These are phyloP conservation scores for Bonnemaisonia californica DNA, from an alignment of 31 red algal genomes.

Conservation along the genomic window DNA sequence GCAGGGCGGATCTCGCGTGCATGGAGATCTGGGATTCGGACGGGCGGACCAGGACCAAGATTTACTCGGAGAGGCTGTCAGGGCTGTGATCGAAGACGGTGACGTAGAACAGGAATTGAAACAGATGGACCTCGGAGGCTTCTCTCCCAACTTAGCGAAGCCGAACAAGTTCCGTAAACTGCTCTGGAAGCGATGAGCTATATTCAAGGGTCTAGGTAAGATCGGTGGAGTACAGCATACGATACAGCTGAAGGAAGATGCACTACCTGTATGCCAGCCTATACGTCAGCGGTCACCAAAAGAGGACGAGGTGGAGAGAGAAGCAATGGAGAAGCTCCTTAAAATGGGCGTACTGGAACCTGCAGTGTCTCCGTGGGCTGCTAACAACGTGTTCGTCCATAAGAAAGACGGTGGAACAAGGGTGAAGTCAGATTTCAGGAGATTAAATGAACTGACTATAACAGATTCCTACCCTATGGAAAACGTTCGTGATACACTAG, in stretches of 20 bases:
- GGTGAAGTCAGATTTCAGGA: constrained; percentile 33
- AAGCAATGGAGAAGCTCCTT: constrained; percentile 19
- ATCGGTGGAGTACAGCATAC: constrained; percentile 10
- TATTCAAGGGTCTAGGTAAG: constrained; percentile 34
- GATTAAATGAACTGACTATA: constrained; percentile 6
- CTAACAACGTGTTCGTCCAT: constrained; percentile 30
- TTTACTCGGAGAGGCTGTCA: neutral
- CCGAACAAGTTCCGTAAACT: neutral
- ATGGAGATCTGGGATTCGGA: neutral
- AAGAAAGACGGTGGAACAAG: constrained; percentile 26
- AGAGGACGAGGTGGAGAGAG: constrained; percentile 15
- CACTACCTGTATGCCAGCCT: constrained; percentile 7
- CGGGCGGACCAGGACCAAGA: neutral
- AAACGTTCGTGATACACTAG: constrained; percentile 15
- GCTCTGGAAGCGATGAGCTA: constrained; percentile 13
- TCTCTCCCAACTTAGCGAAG: neutral
- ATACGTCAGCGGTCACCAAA: constrained; percentile 11
- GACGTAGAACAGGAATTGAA: constrained; percentile 28
- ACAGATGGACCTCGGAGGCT: neutral
- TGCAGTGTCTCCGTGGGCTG: constrained; percentile 23
- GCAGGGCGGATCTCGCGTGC: neutral
- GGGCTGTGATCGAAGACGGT: constrained; percentile 9
- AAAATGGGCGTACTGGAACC: constrained; percentile 15
- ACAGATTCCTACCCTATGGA: constrained; percentile 52
- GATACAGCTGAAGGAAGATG: constrained; percentile 13